Percentiles rank a stretch among this genome's conserved stretches.
These are phyloP conservation scores for Trifolium dubium DNA, from an alignment of 306 rosid genomes.

Conservation along the genomic window DNA sequence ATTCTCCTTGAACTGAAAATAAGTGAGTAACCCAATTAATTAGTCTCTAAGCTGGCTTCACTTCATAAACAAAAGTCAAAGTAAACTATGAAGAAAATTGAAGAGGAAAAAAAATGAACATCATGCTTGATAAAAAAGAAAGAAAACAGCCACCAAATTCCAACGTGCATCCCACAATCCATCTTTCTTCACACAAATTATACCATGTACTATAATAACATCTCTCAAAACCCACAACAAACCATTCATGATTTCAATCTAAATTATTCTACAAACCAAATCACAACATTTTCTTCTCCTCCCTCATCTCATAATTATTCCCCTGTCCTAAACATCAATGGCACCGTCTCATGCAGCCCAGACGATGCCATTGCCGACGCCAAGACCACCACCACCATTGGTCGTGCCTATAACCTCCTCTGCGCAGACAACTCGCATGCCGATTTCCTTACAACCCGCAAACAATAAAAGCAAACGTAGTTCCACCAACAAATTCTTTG, in stretches of 20 bases:
- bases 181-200: neutral
- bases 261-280: slow-evolving; percentile 9
- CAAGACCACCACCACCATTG: neutral
- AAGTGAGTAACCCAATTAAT: no score
- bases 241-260: slow-evolving; percentile 6
- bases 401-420: neutral
- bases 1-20: neutral
- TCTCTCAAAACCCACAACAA: slow-evolving; percentile 32
- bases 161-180: slow-evolving; percentile 48
- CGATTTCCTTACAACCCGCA: slow-evolving; percentile 72
- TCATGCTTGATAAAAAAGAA: neutral
- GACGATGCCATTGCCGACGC: neutral
- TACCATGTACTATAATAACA: neutral
- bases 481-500: slow-evolving; percentile 50
- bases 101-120: neutral
- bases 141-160: slow-evolving; percentile 27
- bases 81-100: neutral
- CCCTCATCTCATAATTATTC: neutral
- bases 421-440: neutral
- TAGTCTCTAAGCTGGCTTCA: no score
- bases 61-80: slow-evolving; percentile 34
- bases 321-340: slow-evolving; percentile 26
- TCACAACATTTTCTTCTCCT: neutral
- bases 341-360: neutral
- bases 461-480: slow-evolving; percentile 41